A percentile compares a stretch with the other conserved stretches of the same genome.
These are phyloP conservation scores for Crithidia thermophila DNA, from an alignment of 208 protist genomes.

Conservation along the genomic window DNA sequence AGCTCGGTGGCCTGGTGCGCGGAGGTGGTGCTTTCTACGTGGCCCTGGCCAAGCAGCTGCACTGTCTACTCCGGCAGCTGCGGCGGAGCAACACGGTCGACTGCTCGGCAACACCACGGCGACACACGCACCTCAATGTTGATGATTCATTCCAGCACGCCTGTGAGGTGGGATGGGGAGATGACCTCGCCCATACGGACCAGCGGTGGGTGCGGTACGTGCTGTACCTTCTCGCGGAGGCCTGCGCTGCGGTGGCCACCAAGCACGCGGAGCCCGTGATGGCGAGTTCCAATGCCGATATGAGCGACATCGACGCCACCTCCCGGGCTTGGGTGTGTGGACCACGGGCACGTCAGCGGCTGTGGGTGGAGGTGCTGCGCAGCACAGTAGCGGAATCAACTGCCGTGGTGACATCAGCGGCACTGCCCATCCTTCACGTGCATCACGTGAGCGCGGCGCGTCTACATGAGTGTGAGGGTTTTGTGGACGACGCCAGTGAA, in stretches of 20 bases:
- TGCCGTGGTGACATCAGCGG: background rate
- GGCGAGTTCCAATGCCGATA: background rate
- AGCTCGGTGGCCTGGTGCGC: slow-evolving; percentile 30
- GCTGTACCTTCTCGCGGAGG: slow-evolving; percentile 38
- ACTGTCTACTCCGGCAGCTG: slow-evolving; percentile 5
- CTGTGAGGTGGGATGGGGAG: background rate
- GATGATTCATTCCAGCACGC: background rate
- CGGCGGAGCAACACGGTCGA: too few species aligned
- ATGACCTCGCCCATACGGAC: background rate
- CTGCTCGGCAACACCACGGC: background rate
- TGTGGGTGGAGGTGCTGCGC: slow-evolving; percentile 40
- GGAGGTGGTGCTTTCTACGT: slow-evolving; percentile 55
- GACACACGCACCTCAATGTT: background rate
- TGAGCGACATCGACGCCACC: background rate
- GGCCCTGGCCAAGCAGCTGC: slow-evolving; percentile 31
- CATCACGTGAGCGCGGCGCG: slow-evolving; percentile 15
- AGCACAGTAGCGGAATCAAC: background rate
- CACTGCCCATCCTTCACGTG: slow-evolving; percentile 32
- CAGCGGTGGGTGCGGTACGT: slow-evolving; percentile 26
- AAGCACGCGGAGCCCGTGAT: slow-evolving; percentile 31
- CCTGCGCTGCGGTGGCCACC: slow-evolving; percentile 36
- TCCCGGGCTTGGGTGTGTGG: slow-evolving; percentile 5
- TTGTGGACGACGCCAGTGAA: background rate
- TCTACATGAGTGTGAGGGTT: too few species aligned
- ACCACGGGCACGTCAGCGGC: slow-evolving; percentile 31